phyloP scores from a whole-genome alignment of 768 basidiomycete genomes.

The Suillus decipiens region DNA sequence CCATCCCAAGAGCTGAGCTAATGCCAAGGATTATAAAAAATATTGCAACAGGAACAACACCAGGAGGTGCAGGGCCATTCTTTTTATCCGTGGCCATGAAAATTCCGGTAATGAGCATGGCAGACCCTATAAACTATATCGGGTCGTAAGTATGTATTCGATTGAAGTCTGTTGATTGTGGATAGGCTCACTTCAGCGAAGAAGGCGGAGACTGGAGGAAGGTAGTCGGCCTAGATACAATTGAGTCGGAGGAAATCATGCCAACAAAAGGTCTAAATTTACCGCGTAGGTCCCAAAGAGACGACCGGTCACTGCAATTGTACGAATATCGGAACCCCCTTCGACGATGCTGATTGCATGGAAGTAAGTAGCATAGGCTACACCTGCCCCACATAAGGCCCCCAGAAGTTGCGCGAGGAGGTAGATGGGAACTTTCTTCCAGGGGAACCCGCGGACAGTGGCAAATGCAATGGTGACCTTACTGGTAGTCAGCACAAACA shows the following conservation, averaged over 20 bases:
- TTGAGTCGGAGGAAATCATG: constrained; percentile 6
- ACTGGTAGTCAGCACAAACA: neutral
- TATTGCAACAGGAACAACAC: constrained; percentile 51
- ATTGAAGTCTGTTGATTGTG: neutral
- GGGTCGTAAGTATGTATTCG: neutral
- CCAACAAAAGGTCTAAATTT: constrained; percentile 17
- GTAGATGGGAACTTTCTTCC: constrained; percentile 71
- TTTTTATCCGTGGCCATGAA: constrained; percentile 53
- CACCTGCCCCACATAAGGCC: constrained; percentile 49
- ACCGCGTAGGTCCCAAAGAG: constrained; percentile 60
- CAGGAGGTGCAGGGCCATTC: constrained; percentile 48
- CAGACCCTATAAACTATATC: constrained; percentile 49
- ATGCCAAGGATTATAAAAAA: constrained; percentile 56
- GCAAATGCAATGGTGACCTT: constrained; percentile 66
- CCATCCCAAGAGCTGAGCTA: constrained; percentile 52
- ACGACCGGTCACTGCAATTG: constrained; percentile 47
- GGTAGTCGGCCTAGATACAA: constrained; percentile 29
- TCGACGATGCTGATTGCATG: constrained; percentile 61
- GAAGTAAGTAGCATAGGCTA: constrained; percentile 58
- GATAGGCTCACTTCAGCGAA: constrained; percentile 36
- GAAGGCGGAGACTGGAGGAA: constrained; percentile 41
- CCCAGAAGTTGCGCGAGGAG: constrained; percentile 60
- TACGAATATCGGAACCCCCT: constrained; percentile 49
- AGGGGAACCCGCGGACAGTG: constrained; percentile 67
- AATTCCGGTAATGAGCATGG: constrained; percentile 50